A percentile compares a stretch with the other conserved stretches of the same genome.
Evolutionary conservation across 805 yeast species (phyloP).

Genomic region (Lipomyces anomalus): DNA sequence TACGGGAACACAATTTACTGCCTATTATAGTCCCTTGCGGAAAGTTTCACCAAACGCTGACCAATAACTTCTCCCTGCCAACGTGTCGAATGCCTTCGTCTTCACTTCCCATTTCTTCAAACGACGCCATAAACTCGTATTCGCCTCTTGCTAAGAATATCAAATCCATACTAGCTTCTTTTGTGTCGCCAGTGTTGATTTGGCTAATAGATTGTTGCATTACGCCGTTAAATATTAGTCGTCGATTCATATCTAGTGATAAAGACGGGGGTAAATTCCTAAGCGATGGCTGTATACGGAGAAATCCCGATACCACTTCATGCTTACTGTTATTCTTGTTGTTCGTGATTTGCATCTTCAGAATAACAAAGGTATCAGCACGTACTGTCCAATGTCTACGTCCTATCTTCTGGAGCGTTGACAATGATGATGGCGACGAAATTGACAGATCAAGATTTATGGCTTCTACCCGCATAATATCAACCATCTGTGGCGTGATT

Average conservation of each 20-base stretch:
- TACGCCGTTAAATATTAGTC: slow-evolving; percentile 66
- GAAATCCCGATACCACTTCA: slow-evolving; percentile 6
- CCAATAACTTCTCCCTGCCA: slow-evolving; percentile 16
- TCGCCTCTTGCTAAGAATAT: slow-evolving; percentile 70
- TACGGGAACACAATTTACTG: no score
- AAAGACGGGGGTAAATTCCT: slow-evolving; percentile 10
- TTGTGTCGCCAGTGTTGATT: slow-evolving; percentile 41
- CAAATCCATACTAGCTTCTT: slow-evolving; percentile 47
- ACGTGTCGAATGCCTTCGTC: slow-evolving; percentile 14
- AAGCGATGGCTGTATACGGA: slow-evolving; percentile 19
- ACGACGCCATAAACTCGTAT: slow-evolving; percentile 70
- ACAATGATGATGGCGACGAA: not conserved
- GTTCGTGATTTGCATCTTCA: slow-evolving; percentile 5
- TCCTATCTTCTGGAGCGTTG: slow-evolving; percentile 8
- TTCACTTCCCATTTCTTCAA: slow-evolving; percentile 40
- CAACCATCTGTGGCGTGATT: slow-evolving; percentile 56
- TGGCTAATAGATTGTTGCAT: slow-evolving; percentile 49
- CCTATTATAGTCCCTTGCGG: no score
- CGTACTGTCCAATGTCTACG: slow-evolving; percentile 14
- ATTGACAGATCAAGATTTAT: slow-evolving; percentile 35
- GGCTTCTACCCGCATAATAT: slow-evolving; percentile 46
- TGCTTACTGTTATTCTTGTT: not conserved
- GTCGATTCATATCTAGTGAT: slow-evolving; percentile 43
- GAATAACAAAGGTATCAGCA: slow-evolving; percentile 9
- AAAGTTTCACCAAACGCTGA: slow-evolving; percentile 5